phyloP scores from a whole-genome alignment of 352 stramenopile genomes.

The Globisporangium parvum region DNA sequence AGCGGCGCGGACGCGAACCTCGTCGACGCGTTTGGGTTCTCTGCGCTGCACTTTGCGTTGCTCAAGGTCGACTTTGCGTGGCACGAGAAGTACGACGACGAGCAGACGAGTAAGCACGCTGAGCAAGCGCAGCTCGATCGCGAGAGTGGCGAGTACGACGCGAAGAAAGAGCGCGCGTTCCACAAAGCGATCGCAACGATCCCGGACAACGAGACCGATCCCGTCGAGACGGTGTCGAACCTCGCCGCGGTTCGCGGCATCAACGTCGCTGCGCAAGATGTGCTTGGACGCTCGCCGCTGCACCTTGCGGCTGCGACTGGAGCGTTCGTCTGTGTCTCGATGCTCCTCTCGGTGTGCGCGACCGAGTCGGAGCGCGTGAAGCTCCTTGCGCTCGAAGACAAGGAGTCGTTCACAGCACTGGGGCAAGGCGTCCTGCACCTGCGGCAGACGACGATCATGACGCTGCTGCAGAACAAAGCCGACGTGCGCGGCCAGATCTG shows the following conservation, averaged over 20 bases:
- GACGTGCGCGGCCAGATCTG: constrained; percentile 45
- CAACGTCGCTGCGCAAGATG: constrained; percentile 31
- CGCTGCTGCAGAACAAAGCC: constrained; percentile 54
- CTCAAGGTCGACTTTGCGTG: constrained; percentile 65
- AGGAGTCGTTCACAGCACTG: constrained; percentile 46
- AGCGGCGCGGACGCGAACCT: constrained; percentile 43
- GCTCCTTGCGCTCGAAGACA: constrained; percentile 33
- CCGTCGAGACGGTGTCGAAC: constrained; percentile 74
- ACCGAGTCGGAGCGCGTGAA: constrained; percentile 18
- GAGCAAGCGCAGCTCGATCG: constrained; percentile 21
- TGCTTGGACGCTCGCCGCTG: constrained; percentile 48
- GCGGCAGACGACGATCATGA: constrained; percentile 73
- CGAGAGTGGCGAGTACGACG: constrained; percentile 38
- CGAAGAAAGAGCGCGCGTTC: constrained; percentile 40
- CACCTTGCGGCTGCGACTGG: constrained; percentile 66
- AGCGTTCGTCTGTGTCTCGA: constrained; percentile 66
- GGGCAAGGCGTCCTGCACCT: constrained; percentile 50
- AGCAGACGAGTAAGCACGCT: constrained; percentile 19
- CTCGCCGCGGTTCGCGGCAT: constrained; percentile 43
- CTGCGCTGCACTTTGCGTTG: constrained; percentile 58
- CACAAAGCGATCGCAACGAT: constrained; percentile 31
- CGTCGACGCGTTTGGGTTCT: constrained; percentile 52
- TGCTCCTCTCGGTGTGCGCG: constrained; percentile 33
- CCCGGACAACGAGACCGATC: constrained; percentile 40
- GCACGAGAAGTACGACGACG: constrained; percentile 42